Evolutionary conservation across 148 eudicot species (phyloP), one percentile per base, ranked within the genome.

Genomic region (Amaranthus hypochondriacus): DNA sequence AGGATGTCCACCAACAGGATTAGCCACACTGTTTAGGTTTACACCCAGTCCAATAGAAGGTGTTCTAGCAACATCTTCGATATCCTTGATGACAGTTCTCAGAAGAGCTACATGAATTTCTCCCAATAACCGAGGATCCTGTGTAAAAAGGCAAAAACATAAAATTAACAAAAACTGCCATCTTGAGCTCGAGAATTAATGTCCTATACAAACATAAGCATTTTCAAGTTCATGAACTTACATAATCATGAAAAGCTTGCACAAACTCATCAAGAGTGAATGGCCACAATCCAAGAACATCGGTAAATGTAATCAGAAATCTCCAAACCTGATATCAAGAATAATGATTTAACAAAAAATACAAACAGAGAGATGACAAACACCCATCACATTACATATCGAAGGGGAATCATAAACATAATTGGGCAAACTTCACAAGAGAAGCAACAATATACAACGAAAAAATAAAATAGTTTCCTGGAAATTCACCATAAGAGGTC

Each of bases 251-350:
- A 71, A 94, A 88, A 72, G 97, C 92, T 84, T 88, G 96, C 60
- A 87, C 81, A 80, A 94, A 90, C 85, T 94, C 98, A 73, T 92
- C 98, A 78, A 94, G 78, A 44, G 98, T 94, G 78, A 92, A 94
- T 18, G 98, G 98, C 98, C 98, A 91, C 71, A 94, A 83, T 56
- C 92, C 91, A 74, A 94, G 86, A 81, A 88, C 90, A 80, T 94
- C 98, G 53, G 96, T 84, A 70, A 94, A 94, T 47, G 93, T 86
- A 62, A 92, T 87, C 64, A 88, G 76, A 80, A 94, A 94, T 85
- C 85, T 89, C 98, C 98, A 94, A 48, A 90, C 92, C 97, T 94
- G 76, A 64, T 79, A 58, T 74, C 28, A 51, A 49, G 57, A 69
- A 73, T 56, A 76, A 68, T 56, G 77, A 39, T 13, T 54, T 65